phyloP scores from a whole-genome alignment of 2,329 filamentous ascomycete species.

The Magnaporthiopsis rhizophila region DNA sequence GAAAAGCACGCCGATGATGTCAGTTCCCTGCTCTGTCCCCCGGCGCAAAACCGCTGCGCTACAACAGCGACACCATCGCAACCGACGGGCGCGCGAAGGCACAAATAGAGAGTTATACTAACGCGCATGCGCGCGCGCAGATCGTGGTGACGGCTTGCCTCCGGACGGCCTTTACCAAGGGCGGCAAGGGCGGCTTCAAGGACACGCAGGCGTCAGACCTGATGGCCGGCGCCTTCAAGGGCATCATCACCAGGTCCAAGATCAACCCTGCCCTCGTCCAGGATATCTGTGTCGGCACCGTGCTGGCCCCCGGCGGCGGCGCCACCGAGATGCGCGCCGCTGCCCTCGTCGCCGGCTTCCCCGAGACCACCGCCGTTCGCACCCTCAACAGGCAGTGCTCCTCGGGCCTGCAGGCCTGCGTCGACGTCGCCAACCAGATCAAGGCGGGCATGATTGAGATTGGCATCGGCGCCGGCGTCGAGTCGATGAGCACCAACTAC shows the following conservation, averaged over 20 bases:
- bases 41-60: neutral
- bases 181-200: conserved; percentile 90
- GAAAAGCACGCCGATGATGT: conserved; percentile 63
- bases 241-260: conserved; percentile 72
- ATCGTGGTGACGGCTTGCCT: conserved; percentile 90
- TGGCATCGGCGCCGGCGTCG: conserved; percentile 87
- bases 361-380: conserved; percentile 75
- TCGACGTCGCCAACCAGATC: conserved; percentile 93
- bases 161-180: conserved; percentile 86
- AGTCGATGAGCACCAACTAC: conserved; percentile 93
- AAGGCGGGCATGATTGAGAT: conserved; percentile 87
- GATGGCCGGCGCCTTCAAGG: conserved; percentile 74
- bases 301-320: conserved; percentile 86
- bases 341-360: conserved; percentile 82
- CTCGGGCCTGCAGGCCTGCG: conserved; percentile 82
- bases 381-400: conserved; percentile 92
- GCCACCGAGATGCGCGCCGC: conserved; percentile 96
- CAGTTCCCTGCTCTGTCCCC: conserved; percentile 17
- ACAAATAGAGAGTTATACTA: neutral
- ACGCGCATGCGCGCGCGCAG: conserved; percentile 24
- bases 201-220: conserved; percentile 84
- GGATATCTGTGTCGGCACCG: conserved; percentile 85
- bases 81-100: conserved; percentile 17
- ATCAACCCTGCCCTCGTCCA: conserved; percentile 86
- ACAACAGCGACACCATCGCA: neutral